Evolutionary conservation across 352 stramenopile species (phyloP).

Genomic region (Globisporangium nodosum): DNA sequence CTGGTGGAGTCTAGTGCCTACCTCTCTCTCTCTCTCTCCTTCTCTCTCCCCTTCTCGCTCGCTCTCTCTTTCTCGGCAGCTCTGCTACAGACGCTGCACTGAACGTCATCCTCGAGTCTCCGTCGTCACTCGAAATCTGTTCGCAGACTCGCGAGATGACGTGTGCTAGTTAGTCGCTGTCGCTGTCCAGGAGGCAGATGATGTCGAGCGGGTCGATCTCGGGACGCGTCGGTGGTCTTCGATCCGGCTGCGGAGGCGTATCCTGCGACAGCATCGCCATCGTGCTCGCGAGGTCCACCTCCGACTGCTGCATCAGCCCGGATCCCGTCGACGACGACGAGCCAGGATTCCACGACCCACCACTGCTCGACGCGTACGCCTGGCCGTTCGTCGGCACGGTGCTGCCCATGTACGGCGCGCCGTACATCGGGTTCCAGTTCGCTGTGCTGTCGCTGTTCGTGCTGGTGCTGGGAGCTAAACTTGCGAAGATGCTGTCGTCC

Average conservation of each 20-base stretch:
- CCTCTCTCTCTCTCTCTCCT: background rate
- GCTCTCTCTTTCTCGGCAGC: background rate
- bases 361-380: slow-evolving; percentile 2
- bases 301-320: slow-evolving; percentile 21
- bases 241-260: slow-evolving; percentile 42
- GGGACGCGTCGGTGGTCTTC: slow-evolving; percentile 16
- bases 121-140: background rate
- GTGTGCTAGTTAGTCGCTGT: background rate
- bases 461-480: slow-evolving; percentile 18
- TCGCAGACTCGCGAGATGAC: background rate
- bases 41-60: background rate
- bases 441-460: slow-evolving; percentile 16
- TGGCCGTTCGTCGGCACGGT: slow-evolving; percentile 16
- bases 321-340: slow-evolving; percentile 5
- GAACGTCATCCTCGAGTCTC: background rate
- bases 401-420: slow-evolving; percentile 18
- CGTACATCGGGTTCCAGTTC: slow-evolving; percentile 30
- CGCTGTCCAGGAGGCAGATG: slow-evolving; percentile 72
- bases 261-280: slow-evolving; percentile 61
- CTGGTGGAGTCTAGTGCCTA: background rate
- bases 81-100: background rate
- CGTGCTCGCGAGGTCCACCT: slow-evolving; percentile 46
- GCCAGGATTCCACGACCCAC: slow-evolving; percentile 7
- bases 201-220: slow-evolving; percentile 44
- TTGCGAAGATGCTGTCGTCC: slow-evolving; percentile 50